Percentiles rank a stretch among this genome's conserved stretches.
Evolutionary conservation across 2,329 filamentous ascomycete genomes (phyloP).

Genomic region (Plenodomus lindquistii): DNA sequence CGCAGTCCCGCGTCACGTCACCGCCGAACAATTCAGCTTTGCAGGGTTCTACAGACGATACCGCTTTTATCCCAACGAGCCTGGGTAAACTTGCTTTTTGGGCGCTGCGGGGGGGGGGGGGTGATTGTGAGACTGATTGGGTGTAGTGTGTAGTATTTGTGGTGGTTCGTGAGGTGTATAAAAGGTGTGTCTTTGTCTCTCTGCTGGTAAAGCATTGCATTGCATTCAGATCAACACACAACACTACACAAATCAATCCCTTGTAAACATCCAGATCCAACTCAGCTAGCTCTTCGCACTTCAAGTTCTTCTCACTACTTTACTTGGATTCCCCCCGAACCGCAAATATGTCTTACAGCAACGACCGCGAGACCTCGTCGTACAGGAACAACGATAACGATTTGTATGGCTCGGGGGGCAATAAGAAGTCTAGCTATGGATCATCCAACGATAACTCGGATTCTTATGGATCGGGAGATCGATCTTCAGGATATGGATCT

Average conservation of each 20-base stretch:
- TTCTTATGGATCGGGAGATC: slow-evolving; percentile 1
- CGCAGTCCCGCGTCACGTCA: not conserved
- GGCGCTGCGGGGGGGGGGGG: not conserved
- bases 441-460: slow-evolving; percentile 5
- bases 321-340: too few species aligned
- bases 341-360: slow-evolving; percentile 12
- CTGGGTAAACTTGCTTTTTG: not conserved
- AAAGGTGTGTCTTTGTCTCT: too few species aligned
- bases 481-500: not conserved
- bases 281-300: too few species aligned
- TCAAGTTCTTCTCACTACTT: not conserved
- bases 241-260: not conserved
- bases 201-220: not conserved
- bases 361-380: slow-evolving; percentile 4
- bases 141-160: not conserved
- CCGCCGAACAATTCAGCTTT: not conserved
- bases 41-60: not conserved
- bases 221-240: not conserved
- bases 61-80: not conserved
- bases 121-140: not conserved
- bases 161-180: not conserved
- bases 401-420: slow-evolving; percentile 7
- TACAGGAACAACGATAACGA: slow-evolving; percentile 12
- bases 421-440: slow-evolving; percentile 8
- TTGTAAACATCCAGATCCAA: not conserved